Base-by-base conservation (phyloP, 106 monocot species). In the Allium cepa region DNA sequence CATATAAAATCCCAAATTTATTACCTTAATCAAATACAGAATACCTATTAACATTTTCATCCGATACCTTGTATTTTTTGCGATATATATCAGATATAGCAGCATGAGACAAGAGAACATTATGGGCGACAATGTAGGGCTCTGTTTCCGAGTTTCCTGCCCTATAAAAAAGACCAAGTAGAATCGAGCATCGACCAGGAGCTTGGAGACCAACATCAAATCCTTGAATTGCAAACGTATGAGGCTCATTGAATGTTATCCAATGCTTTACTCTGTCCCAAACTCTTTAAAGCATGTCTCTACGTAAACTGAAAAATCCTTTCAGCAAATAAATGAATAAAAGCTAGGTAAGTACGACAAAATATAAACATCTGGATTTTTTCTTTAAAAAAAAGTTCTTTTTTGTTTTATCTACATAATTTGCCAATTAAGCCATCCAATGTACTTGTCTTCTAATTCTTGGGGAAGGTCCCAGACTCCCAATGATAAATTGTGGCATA, bases 391-490 rank as follows among this genome's bases (percentile, higher is more conserved):
- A n/a, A n/a, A n/a, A n/a, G n/a, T n/a, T n/a, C 36, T 36, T 1
- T 36, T 36, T 5, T 36, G 36, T 36, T 36, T 36, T 49, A 15
- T 46, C 64, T 56, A 90, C 90, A 90, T 81, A 9, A 90, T 86
- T 66, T 86, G 85, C 16, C 80, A 69, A 65, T 83, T 70, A 5
- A 86, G 73, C 90, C 90, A 90, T 59, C 90, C 90, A 11, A 69
- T 80, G 71, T 90, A 90, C 60, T 62, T 78, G 73, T 90, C 85
- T 57, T 83, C 73, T 47, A 90, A 76, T 13, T 78, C 83, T 76
- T 83, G 90, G 57, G 90, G 90, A 71, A 86, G 85, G 68, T 90
- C 90, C 90, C n/a, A n/a, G n/a, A n/a, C n/a, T n/a, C n/a, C n/a
- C 90, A 90, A 66, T 90, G 90, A 53, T 86, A 90, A 59, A 90